Base-by-base conservation (phyloP, 495 filamentous ascomycete species). In the Xylaria grammica region DNA sequence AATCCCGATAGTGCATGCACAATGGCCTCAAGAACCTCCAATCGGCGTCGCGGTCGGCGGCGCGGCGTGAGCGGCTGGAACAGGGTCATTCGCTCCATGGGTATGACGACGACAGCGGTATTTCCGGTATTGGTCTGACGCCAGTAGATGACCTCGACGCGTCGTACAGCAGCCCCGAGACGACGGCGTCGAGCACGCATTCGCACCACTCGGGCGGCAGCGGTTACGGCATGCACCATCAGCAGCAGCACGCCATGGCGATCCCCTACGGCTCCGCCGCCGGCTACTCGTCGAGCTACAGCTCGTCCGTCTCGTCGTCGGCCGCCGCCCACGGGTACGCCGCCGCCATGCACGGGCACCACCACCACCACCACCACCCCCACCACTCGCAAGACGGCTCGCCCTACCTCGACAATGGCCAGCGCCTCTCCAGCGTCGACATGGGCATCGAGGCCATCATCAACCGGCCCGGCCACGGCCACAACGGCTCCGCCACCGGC, bases 1-100 rank as follows among this genome's bases (percentile, higher is more conserved):
- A 30, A 42, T 34, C 26, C 72, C 6, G 48, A 42, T 65, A 86
- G 84, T 82, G 79, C 74, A 84, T 86, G 82, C 81, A 81, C 69
- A 82, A 83, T 69, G 84, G 84, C 46, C 77, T 86, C 57, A 85
- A 85, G 67, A 86, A 86, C 74, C 78, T 86, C 65, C 82, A 85
- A 67, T 80, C 79, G 49, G 76, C 81, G 27, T 81, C 83, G 29
- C 79, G 83, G 65, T 76, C 82, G 49, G 78, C 75, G 53, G 76
- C 82, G 42, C 79, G 84, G 59, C 78, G 80, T 50, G 83, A 84
- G 73, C 79, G 83, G 52, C 73, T 84, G 60, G 79, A 81, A 69
- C 72, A 76, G 24, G 68, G 69, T 7, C 54, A 57, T 60, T 67
- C 69, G 51, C 62, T 77, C 30, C 65, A 74, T 65, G 74, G 67